Evolutionary conservation across 2,329 filamentous ascomycete genomes (phyloP), one percentile per base, ranked within the genome.

Genomic region (Colletotrichum sp.): DNA sequence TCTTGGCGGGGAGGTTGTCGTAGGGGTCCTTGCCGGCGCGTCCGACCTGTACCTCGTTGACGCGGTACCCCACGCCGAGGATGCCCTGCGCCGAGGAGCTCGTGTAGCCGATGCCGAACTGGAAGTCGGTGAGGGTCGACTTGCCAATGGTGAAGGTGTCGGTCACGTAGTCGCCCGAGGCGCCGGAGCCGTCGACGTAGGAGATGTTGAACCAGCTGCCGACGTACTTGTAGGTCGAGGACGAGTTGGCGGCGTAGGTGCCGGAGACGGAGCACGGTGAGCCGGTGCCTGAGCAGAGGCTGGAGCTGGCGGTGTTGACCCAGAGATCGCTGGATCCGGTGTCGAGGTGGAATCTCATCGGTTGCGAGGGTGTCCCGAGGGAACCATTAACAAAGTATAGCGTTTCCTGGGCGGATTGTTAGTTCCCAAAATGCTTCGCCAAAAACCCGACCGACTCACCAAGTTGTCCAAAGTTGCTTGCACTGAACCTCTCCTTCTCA

Each of bases 131-230:
- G 36, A 95, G 77, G 2, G 82, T 87, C 34, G 87, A 81, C 27
- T 84, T 85, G 15, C 89, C 91, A 67, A 95, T 86, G 6, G 83
- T 85, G 71, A 98, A 84, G 0, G 88, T 93, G 80, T 98, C 96
- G 6, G 90, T 92, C 4, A 91, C 94, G 81, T 98, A 98, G 82
- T 97, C 94, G 38, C 96, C 95, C 2, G 85, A 82, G 1, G 95
- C 94, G 7, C 92, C 91, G 0, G 94, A 94, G 59, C 94, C 94
- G 83, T 98, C 95, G 54, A 94, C 93, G 77, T 98, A 98, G 2
- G 92, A 92, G 76, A 98, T 98, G 84, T 96, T 96, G 86, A 98
- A 98, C 74, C 91, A 87, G 79, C 90, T 92, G 76, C 91, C 92
- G 69, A 98, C 83, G 80, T 92, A 95, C 38, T 88, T 79, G 82